Base-by-base conservation (phyloP, 2,329 filamentous ascomycete genomes). In the Phialophora expanda region DNA sequence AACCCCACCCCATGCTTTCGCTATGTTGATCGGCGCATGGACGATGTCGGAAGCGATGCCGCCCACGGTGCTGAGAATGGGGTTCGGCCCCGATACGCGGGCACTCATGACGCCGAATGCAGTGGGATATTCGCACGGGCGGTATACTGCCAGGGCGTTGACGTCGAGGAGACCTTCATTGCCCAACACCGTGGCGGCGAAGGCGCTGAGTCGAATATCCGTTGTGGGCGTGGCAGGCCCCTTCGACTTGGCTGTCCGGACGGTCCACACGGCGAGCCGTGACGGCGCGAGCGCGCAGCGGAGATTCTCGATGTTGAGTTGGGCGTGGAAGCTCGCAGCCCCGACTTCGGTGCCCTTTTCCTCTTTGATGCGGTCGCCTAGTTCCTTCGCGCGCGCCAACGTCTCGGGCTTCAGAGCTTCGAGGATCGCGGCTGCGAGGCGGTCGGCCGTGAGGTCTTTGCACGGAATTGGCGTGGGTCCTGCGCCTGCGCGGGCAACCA, bases 31-130 rank as follows among this genome's bases (percentile, higher is more conserved):
- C 85, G 89, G 46, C 88, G 87, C 56, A 93, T 82, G 24, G 93
- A 93, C 6, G 89, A 90, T 17, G 95, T 80, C 0, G 96, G 78
- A 71, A 0, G 93, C 91, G 50, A 87, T 86, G 0, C 91, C 87
- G 17, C 87, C 90, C 17, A 90, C 91, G 9, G 89, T 88, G 22
- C 95, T 85, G 0, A 92, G 91, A 91, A 73, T 85, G 87, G 0
- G 92, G 91, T 60, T 92, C 88, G 41, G 89, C 24, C 65, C 69
- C 57, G 54, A 67, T 22, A 59, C 50, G 30, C 55, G 62, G 5
- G 56, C 46, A 34, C 41, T 64, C 26, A 64, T 66, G 22, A 34
- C 64, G 24, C 62, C 70, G 66, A 69, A 86, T 66, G 92, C 90
- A 0, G 90, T 90, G 68, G 89, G 87, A 75, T 94, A 92, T 75